A percentile compares a stretch with the other conserved stretches of the same genome.
Evolutionary conservation across 2,329 filamentous ascomycete genomes (phyloP).

Genomic region (Ceratocystis diversiconidia): DNA sequence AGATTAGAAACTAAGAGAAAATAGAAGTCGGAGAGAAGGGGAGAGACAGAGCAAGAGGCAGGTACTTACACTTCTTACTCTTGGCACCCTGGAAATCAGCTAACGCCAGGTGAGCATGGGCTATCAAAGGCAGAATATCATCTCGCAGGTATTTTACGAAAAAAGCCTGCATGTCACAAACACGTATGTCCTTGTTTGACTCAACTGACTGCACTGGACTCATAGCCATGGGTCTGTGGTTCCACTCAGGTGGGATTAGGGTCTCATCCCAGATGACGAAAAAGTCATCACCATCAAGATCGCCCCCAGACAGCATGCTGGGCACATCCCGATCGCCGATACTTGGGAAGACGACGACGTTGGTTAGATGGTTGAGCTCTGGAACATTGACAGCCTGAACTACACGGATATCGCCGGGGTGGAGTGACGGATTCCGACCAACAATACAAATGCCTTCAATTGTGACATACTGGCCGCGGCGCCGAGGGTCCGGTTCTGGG

Average conservation of each 20-base stretch:
- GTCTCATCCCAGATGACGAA: constrained; percentile 80
- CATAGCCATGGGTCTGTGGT: constrained; percentile 53
- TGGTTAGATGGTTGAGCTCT: constrained; percentile 58
- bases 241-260: constrained; percentile 56
- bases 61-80: constrained; percentile 46
- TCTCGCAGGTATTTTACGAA: constrained; percentile 92
- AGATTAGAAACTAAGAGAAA: neutral
- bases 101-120: constrained; percentile 63
- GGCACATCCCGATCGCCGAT: constrained; percentile 71
- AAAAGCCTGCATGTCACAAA: constrained; percentile 64
- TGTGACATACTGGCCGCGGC: constrained; percentile 48
- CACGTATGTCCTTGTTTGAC: constrained; percentile 43
- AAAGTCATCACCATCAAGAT: constrained; percentile 92
- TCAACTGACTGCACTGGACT: constrained; percentile 31
- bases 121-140: constrained; percentile 66
- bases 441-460: constrained; percentile 69
- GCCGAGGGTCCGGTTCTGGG: constrained; percentile 41
- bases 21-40: neutral
- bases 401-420: constrained; percentile 81
- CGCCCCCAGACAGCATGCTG: constrained; percentile 91
- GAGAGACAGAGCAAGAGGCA: neutral
- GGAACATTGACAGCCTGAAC: constrained; percentile 69
- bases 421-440: constrained; percentile 83
- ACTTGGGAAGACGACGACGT: constrained; percentile 79
- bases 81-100: constrained; percentile 59